Evolutionary conservation across 495 filamentous ascomycete genomes (phyloP).

Genomic region (Aspergillus olivimuriae): DNA sequence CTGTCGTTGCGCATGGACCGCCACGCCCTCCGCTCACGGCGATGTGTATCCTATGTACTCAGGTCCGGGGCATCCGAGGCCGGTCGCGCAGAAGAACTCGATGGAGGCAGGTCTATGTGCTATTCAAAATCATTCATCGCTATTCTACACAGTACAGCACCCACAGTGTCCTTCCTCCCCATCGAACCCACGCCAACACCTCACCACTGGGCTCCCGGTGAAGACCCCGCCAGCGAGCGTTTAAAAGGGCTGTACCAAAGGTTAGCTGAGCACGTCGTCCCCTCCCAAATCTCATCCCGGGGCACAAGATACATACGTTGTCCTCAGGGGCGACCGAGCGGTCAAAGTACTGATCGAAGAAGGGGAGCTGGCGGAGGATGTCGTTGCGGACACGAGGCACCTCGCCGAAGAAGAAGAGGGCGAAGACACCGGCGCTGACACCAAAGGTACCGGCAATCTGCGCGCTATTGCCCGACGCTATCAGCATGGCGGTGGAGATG

Average conservation of each 20-base stretch:
- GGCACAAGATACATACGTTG: conserved; percentile 39
- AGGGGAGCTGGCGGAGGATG: conserved; percentile 57
- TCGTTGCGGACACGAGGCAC: conserved; percentile 62
- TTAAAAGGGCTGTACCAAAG: conserved; percentile 35
- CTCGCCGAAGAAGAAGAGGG: conserved; percentile 66
- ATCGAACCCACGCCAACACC: conserved; percentile 8
- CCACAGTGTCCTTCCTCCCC: conserved; percentile 4
- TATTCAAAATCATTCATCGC: conserved; percentile 27
- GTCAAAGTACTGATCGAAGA: conserved; percentile 53
- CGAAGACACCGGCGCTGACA: conserved; percentile 53
- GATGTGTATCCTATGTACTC: no score
- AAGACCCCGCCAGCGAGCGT: conserved; percentile 11
- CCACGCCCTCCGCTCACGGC: no score
- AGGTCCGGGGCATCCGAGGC: not conserved
- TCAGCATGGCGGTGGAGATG: conserved; percentile 6
- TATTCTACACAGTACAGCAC: conserved; percentile 27
- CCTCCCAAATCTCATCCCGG: not conserved
- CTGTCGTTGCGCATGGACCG: no score
- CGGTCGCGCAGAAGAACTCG: not conserved
- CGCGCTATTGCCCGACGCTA: conserved; percentile 34
- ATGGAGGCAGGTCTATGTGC: conserved; percentile 29
- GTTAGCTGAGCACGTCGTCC: conserved; percentile 18
- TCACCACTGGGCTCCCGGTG: no score
- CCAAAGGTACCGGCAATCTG: conserved; percentile 52
- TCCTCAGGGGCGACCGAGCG: conserved; percentile 57